These are phyloP conservation scores for Cymbopogon flexuosus DNA, from an alignment of 202 grass and related monocot species.

Conservation along the genomic window DNA sequence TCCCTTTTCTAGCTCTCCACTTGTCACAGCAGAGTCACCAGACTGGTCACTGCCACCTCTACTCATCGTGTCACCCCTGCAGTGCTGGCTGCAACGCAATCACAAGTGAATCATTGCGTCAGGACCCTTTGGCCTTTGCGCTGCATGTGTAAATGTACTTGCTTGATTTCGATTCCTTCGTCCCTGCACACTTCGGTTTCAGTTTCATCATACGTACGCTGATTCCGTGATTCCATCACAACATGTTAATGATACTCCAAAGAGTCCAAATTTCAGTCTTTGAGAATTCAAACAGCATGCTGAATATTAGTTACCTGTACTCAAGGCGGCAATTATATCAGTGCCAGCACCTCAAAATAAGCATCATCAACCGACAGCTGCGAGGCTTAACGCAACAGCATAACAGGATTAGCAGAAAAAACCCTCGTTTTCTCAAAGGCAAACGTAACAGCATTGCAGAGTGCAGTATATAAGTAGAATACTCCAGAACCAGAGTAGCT, in stretches of 20 bases:
- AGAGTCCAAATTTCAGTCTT: not conserved
- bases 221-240: not conserved
- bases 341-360: not conserved
- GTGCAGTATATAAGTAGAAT: not conserved
- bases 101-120: constrained; percentile 33
- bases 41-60: not conserved
- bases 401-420: not conserved
- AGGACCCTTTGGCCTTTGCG: constrained; percentile 17
- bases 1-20: not conserved
- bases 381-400: not conserved
- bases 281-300: not conserved
- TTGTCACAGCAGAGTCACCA: not conserved
- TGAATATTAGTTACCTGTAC: not conserved
- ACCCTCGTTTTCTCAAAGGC: not conserved
- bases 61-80: not conserved
- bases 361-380: not conserved
- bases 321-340: not conserved
- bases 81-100: not conserved
- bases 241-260: not conserved
- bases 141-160: not conserved
- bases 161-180: not conserved
- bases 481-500: not conserved
- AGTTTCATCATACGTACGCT: too few relatives aligned
- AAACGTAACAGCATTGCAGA: not conserved
- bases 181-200: not conserved